These are phyloP conservation scores for Carex littledalei DNA, from an alignment of 176 grass and related monocot genomes.

Conservation along the genomic window DNA sequence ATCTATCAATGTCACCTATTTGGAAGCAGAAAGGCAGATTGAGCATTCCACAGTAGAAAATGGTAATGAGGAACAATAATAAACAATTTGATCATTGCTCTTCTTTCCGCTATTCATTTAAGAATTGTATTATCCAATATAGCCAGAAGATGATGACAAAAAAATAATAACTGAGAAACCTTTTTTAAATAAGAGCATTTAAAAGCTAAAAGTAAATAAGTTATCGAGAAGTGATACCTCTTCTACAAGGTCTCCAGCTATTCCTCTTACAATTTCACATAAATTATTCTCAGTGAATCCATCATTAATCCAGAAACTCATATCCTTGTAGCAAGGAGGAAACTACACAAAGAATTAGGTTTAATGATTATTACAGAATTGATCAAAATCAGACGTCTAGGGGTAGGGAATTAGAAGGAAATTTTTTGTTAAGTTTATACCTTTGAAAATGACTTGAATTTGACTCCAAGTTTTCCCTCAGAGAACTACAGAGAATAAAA, in stretches of 20 bases:
- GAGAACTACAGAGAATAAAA: slow-evolving; percentile 58
- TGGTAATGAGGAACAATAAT: slow-evolving; percentile 10
- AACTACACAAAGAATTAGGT: slow-evolving; percentile 43
- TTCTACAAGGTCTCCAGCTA: slow-evolving; percentile 92
- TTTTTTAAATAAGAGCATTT: neutral
- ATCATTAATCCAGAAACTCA: slow-evolving; percentile 98
- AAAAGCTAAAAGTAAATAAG: neutral
- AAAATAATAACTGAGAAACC: neutral
- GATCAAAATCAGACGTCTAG: neutral
- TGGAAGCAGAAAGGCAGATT: neutral
- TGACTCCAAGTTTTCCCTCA: slow-evolving; percentile 78
- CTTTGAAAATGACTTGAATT: slow-evolving; percentile 97
- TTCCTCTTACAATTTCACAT: slow-evolving; percentile 95
- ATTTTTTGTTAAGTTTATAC: slow-evolving; percentile 25
- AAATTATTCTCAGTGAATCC: slow-evolving; percentile 95
- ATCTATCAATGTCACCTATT: slow-evolving; percentile 84
- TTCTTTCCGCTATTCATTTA: neutral
- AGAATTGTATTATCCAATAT: neutral
- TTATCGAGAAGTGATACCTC: slow-evolving; percentile 45
- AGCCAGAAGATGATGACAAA: neutral
- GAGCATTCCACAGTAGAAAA: neutral
- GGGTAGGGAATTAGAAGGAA: neutral
- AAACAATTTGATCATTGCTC: neutral
- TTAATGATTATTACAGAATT: slow-evolving; percentile 1
- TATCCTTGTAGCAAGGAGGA: slow-evolving; percentile 98